Conservation (phyloP, 2,329 filamentous ascomycete species). For the Aspergillus quadricinctus region DNA sequence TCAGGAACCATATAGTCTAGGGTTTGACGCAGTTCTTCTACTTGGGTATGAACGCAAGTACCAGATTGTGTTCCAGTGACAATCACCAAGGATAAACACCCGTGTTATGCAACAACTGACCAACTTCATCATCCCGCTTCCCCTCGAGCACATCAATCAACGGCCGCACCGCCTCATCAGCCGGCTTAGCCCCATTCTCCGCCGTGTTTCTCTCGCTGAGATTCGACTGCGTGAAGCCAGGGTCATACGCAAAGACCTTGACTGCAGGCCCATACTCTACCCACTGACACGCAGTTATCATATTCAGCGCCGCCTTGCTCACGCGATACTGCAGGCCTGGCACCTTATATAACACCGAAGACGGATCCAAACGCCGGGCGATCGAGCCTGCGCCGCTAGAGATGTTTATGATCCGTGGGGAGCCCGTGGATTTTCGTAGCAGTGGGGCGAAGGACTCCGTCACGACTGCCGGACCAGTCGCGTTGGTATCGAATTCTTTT, state of each 20-base stretch:
- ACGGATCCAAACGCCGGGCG: slow-evolving; percentile 22
- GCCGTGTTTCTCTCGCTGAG: slow-evolving; percentile 8
- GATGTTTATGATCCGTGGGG: slow-evolving; percentile 29
- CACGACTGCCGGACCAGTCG: slow-evolving; percentile 31
- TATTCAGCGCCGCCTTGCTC: slow-evolving; percentile 43
- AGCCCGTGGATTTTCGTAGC: slow-evolving; percentile 15
- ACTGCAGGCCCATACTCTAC: slow-evolving; percentile 9
- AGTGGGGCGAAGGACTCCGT: slow-evolving; percentile 30
- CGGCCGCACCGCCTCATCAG: slow-evolving; percentile 7
- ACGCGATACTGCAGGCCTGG: slow-evolving; percentile 36
- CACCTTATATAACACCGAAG: slow-evolving; percentile 20
- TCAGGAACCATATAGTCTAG: neutral
- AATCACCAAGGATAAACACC: slow-evolving; percentile 9
- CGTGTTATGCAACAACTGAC: slow-evolving; percentile 9
- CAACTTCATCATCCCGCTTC: slow-evolving; percentile 8
- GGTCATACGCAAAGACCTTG: slow-evolving; percentile 10
- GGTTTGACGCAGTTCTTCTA: too few relatives aligned
- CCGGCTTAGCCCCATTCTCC: slow-evolving; percentile 8
- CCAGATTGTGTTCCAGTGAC: neutral
- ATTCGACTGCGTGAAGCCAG: slow-evolving; percentile 10
- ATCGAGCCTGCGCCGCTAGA: slow-evolving; percentile 29
- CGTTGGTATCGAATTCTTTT: slow-evolving; percentile 32
- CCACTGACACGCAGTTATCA: slow-evolving; percentile 22
- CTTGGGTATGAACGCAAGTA: too few relatives aligned
- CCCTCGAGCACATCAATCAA: slow-evolving; percentile 13